Evolutionary conservation across 345 rosid species (phyloP).

Genomic region (Gossypium longicalyx): DNA sequence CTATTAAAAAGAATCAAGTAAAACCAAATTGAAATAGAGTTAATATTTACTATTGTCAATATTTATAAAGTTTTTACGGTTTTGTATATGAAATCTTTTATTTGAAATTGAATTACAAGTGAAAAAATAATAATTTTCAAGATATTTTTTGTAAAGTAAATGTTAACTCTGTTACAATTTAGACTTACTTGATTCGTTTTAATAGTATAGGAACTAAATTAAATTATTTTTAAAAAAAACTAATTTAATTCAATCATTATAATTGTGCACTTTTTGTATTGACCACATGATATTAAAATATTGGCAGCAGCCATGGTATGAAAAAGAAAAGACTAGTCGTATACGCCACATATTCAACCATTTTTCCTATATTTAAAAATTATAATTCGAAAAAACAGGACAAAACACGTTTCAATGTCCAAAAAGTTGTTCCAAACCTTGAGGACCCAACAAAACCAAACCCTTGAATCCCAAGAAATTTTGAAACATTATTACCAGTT

Average conservation of each 20-base stretch:
- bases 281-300: not conserved
- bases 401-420: not conserved
- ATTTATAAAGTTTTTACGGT: too few relatives aligned
- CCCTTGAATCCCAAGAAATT: not conserved
- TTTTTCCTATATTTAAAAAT: not conserved
- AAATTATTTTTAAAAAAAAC: not conserved
- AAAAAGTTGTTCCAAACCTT: not conserved
- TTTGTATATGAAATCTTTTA: too few relatives aligned
- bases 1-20: too few relatives aligned
- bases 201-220: too few relatives aligned
- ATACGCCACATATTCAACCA: not conserved
- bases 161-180: too few relatives aligned
- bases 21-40: too few relatives aligned
- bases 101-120: too few relatives aligned
- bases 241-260: not conserved
- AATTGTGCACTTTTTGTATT: not conserved
- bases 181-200: too few relatives aligned
- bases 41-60: too few relatives aligned
- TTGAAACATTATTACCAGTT: not conserved
- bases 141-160: too few relatives aligned
- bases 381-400: not conserved
- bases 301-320: not conserved
- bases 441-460: not conserved
- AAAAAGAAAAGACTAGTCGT: not conserved
- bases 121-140: too few relatives aligned